A percentile compares a stretch with the other conserved stretches of the same genome.
phyloP scores from a whole-genome alignment of 139 green algal species.

The Parachlorella kessleri region DNA sequence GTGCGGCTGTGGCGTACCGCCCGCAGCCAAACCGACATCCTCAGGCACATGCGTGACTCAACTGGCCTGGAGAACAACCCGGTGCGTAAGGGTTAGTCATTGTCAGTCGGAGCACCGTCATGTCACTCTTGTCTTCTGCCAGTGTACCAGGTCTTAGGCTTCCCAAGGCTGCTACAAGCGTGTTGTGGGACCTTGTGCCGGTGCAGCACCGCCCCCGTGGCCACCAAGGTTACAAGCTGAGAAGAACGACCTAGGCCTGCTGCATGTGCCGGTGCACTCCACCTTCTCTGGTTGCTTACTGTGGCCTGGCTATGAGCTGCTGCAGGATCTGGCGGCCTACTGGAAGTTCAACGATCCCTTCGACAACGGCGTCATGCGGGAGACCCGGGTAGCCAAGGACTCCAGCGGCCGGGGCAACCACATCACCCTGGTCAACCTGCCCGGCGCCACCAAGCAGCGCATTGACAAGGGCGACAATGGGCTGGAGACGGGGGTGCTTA shows the following conservation, averaged over 20 bases:
- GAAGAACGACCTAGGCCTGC: neutral
- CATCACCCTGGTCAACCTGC: slow-evolving; percentile 62
- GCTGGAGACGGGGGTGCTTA: slow-evolving; percentile 44
- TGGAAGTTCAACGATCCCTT: slow-evolving; percentile 89
- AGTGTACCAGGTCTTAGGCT: no score
- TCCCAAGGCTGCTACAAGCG: no score
- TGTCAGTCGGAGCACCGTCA: no score
- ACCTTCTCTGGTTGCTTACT: neutral
- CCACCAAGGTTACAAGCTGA: no score
- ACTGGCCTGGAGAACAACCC: slow-evolving; percentile 50
- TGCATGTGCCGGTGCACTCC: neutral
- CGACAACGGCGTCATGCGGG: slow-evolving; percentile 39
- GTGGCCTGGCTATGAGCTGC: no score
- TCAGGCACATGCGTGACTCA: slow-evolving; percentile 65
- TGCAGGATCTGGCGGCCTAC: slow-evolving; percentile 74
- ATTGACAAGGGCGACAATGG: slow-evolving; percentile 25
- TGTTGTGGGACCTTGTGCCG: no score
- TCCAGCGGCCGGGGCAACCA: slow-evolving; percentile 72
- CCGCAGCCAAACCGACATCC: slow-evolving; percentile 77
- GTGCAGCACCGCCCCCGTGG: no score
- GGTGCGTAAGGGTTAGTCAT: neutral
- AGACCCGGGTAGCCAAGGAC: slow-evolving; percentile 60
- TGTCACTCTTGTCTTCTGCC: no score
- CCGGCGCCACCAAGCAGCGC: slow-evolving; percentile 22
- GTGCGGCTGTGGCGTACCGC: slow-evolving; percentile 74